phyloP scores from a whole-genome alignment of 2,329 filamentous ascomycete genomes.

The Neopestalotiopsis sp. region DNA sequence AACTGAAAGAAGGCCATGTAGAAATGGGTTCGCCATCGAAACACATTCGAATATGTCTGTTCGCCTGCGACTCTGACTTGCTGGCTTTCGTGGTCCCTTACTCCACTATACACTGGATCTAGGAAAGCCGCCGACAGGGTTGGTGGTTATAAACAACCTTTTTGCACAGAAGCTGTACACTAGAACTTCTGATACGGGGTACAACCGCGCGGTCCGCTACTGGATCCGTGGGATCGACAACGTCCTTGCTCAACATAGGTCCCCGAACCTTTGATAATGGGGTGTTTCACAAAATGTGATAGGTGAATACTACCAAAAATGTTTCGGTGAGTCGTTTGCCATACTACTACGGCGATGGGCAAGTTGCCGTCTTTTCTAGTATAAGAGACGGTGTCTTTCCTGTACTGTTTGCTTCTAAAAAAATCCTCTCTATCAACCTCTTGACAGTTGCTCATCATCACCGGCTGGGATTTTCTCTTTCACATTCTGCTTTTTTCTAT shows the following conservation, averaged over 20 bases:
- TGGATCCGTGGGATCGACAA: not conserved
- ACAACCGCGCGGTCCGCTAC: not conserved
- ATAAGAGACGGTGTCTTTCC: not conserved
- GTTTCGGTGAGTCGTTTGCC: not conserved
- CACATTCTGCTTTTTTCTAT: not conserved
- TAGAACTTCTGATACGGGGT: not conserved
- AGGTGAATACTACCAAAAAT: not conserved
- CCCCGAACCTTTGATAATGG: not conserved
- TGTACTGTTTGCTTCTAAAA: not conserved
- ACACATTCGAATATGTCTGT: not conserved
- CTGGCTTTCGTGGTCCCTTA: not conserved
- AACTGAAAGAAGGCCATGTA: not conserved
- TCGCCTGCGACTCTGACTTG: slow-evolving; percentile 2
- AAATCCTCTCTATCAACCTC: not conserved
- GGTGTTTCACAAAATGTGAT: not conserved
- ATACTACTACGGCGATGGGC: not conserved
- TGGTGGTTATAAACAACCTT: not conserved
- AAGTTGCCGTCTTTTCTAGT: not conserved
- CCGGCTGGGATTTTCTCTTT: not conserved
- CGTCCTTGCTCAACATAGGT: not conserved
- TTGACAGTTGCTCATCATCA: not conserved
- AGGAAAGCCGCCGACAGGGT: slow-evolving; percentile 1
- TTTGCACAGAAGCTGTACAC: not conserved
- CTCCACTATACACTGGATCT: not conserved
- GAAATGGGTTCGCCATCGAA: not conserved